Conservation (phyloP, 345 rosid genomes). For the Hibiscus tridactylites region DNA sequence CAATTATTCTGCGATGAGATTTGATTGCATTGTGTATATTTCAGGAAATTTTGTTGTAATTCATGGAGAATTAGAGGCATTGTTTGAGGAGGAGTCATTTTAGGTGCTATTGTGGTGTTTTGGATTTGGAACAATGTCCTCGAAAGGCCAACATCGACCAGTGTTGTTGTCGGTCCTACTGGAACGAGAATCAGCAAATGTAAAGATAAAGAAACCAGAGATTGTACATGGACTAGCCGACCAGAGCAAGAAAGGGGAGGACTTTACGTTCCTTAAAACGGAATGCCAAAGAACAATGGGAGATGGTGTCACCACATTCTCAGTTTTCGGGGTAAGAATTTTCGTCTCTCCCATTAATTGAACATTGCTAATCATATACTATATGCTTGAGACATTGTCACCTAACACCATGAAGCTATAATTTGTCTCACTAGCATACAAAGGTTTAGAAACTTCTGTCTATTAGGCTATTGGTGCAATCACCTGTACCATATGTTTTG, state of each 20-base stretch:
- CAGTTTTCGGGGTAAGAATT: conserved; percentile 69
- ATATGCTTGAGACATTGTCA: not conserved
- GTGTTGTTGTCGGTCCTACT: conserved; percentile 80
- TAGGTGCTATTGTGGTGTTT: conserved; percentile 1
- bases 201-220: conserved; percentile 78
- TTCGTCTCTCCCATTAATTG: not conserved
- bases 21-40: conserved; percentile 8
- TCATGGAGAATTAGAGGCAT: conserved; percentile 20
- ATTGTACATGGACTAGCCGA: conserved; percentile 64
- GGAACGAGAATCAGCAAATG: conserved; percentile 80
- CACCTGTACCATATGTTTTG: not conserved
- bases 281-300: conserved; percentile 75
- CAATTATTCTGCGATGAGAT: conserved; percentile 3
- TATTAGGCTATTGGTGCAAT: not conserved
- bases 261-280: conserved; percentile 62
- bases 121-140: conserved; percentile 33
- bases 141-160: conserved; percentile 63
- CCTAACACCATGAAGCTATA: not conserved
- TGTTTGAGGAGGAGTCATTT: not conserved
- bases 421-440: not conserved
- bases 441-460: not conserved
- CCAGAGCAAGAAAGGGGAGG: conserved; percentile 98
- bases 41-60: conserved; percentile 4
- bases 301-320: conserved; percentile 71
- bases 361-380: not conserved